These are phyloP conservation scores for Rhododendron ferrugineum DNA, from an alignment of 148 eudicot species.

Conservation along the genomic window DNA sequence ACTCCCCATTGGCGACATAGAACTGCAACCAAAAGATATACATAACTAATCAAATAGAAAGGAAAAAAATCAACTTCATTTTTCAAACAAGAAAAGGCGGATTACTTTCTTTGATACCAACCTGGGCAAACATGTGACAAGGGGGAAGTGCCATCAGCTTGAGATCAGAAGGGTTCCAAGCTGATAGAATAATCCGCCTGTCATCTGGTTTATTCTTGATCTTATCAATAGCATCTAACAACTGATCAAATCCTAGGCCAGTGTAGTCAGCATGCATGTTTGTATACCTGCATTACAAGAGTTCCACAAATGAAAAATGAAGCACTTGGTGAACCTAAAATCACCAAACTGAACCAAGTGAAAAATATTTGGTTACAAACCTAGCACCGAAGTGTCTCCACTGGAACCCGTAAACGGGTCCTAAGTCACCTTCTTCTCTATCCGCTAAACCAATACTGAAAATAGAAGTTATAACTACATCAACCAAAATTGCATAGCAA, in stretches of 20 bases:
- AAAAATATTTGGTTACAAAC: slow-evolving; percentile 23
- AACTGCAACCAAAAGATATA: slow-evolving; percentile 48
- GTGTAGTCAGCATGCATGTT: slow-evolving; percentile 87
- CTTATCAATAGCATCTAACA: slow-evolving; percentile 75
- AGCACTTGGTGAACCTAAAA: background rate
- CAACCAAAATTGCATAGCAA: background rate
- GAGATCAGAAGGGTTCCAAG: slow-evolving; percentile 95
- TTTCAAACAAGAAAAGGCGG: background rate
- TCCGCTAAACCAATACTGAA: slow-evolving; percentile 76
- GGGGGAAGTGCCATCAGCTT: slow-evolving; percentile 93
- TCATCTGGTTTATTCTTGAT: slow-evolving; percentile 88
- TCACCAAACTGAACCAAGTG: background rate
- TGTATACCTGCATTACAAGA: slow-evolving; percentile 51
- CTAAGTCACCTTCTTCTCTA: slow-evolving; percentile 94
- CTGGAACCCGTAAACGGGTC: slow-evolving; percentile 96
- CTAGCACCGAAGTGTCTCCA: slow-evolving; percentile 98
- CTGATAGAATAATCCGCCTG: slow-evolving; percentile 81
- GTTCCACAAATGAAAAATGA: background rate
- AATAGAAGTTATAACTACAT: background rate
- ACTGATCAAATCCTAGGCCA: slow-evolving; percentile 92
- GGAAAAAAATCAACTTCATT: background rate
- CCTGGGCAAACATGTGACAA: slow-evolving; percentile 93
- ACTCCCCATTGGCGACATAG: slow-evolving; percentile 83
- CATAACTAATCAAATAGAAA: slow-evolving; percentile 3
- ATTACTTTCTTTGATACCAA: slow-evolving; percentile 5